Evolutionary conservation across 1,284 basidiomycete genomes (phyloP), one percentile per base, ranked within the genome.

Genomic region (Irpex rosettiformis): DNA sequence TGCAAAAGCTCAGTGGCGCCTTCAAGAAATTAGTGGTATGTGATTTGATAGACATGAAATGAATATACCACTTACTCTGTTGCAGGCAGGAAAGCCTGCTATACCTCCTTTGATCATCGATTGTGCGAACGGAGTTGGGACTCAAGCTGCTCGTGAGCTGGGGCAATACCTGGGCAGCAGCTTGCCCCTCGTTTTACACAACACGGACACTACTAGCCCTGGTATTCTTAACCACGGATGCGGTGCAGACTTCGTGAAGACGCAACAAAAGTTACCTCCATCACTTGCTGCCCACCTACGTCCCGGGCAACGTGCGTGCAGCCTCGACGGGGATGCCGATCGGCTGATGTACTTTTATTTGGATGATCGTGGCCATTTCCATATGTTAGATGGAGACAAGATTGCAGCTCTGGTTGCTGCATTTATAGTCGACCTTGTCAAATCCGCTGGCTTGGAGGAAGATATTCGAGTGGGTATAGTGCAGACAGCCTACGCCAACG

Each of bases 401-500:
- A 99, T 99, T 62, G 94, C 96, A 3, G 89, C 91, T 1, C 82
- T 99, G 22, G 93, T 94, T 4, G 94, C 96, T 3, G 89, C 93
- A 49, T 98, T 96, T 77, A 88, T 99, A 61, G 89, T 92, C 25
- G 94, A 96, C 61, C 83, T 97, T 8, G 92, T 97, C 63, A 91
- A 88, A 70, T 82, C 85, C 45, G 86, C 94, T 28, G 93, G 92
- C 25, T 76, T 98, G 48, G 86, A 89, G 33, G 76, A 79, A 21
- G 73, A 82, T 47, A 75, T 96, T 62, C 85, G 88, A 70, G 90
- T 97, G 21, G 95, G 96, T 27, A 93, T 98, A 40, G 95, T 99
- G 7, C 97, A 99, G 75, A 99, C 97, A 0, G 97, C 97, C 0
- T 99, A 99, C 72, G 97, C 97, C 30, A 99, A 99, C 68, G 97